Evolutionary conservation across 23 red algal genomes (phyloP).

Genomic region (Chondrus crispus): DNA sequence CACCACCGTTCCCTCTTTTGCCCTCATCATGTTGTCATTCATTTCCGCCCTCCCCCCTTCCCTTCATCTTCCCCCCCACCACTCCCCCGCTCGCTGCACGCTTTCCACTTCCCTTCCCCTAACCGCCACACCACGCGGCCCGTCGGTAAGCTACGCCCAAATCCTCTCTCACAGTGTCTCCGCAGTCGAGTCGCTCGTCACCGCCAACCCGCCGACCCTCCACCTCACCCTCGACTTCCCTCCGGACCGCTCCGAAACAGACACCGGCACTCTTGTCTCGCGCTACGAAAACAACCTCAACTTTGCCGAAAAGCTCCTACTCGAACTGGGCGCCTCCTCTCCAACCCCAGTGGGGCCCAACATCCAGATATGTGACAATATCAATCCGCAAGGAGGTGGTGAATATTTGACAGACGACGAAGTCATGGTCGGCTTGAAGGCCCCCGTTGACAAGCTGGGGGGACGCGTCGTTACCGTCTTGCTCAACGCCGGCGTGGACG

Average conservation of each 20-base stretch:
- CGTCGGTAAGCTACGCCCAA: no score
- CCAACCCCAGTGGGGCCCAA: slow-evolving; percentile 17
- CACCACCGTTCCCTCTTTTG: no score
- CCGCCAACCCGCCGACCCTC: background rate
- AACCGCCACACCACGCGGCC: no score
- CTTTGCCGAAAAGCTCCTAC: slow-evolving; percentile 24
- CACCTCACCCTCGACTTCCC: slow-evolving; percentile 61
- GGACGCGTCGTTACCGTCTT: background rate
- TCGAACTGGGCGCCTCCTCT: background rate
- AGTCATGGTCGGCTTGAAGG: slow-evolving; percentile 49
- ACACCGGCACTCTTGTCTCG: slow-evolving; percentile 68
- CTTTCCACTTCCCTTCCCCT: no score
- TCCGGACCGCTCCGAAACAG: slow-evolving; percentile 40
- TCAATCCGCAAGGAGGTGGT: slow-evolving; percentile 72
- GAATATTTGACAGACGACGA: slow-evolving; percentile 77
- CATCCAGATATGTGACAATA: slow-evolving; percentile 52
- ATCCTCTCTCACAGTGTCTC: no score
- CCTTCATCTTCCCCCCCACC: no score
- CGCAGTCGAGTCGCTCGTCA: no score
- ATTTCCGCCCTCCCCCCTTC: no score
- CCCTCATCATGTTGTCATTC: no score
- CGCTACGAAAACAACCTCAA: slow-evolving; percentile 69
- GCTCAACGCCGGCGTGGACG: slow-evolving; percentile 66
- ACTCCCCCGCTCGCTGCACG: no score
- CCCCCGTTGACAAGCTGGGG: background rate